Evolutionary conservation across 176 grass and related monocot species (phyloP), one percentile per base, ranked within the genome.

Genomic region (Oryza nivara): DNA sequence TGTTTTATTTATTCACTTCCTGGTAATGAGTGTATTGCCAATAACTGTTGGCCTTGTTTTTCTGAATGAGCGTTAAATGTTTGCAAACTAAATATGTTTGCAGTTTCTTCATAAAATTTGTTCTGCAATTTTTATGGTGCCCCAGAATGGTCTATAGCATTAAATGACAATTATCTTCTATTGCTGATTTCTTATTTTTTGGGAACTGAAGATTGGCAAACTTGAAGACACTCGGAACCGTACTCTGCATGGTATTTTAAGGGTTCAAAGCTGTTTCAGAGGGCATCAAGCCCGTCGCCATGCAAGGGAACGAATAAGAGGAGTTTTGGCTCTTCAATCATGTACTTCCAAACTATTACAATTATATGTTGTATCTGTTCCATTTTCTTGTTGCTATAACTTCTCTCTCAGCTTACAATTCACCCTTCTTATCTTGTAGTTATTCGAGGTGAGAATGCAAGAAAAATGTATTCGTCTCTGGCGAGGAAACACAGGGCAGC

Each of bases 251-350:
- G 96, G 96, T 70, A 93, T 99, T 92, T 94, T 99, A 85, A 94
- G 96, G 88, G 93, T 99, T 73, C 93, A 99, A 75, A 99, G 96
- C 76, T 99, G 96, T 92, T 99, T 99, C 36, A 76, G 96, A 92
- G 96, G 96, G 58, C 74, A 99, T 85, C 88, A 91, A 88, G 93
- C 93, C 56, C 91, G 91, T 1, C 78, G 51, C 22, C 85, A 91
- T 81, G 96, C 84, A 38, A 96, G 81, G 52, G 88, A 99, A 80
- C 87, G 80, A 14, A 82, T 56, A 80, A 90, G 82, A 87, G 91
- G 89, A 87, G 86, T 99, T 89, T 82, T 96, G 82, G 76, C 72
- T 83, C 81, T 99, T 89, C 96, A 99, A 88, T 87, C 96, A 94
- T 94, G 96, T 99, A 94, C 32, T 16, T 80, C 48, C 43, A 72